Evolutionary conservation across 1,284 basidiomycete genomes (phyloP).

Genomic region (Cronartium quercuum): DNA sequence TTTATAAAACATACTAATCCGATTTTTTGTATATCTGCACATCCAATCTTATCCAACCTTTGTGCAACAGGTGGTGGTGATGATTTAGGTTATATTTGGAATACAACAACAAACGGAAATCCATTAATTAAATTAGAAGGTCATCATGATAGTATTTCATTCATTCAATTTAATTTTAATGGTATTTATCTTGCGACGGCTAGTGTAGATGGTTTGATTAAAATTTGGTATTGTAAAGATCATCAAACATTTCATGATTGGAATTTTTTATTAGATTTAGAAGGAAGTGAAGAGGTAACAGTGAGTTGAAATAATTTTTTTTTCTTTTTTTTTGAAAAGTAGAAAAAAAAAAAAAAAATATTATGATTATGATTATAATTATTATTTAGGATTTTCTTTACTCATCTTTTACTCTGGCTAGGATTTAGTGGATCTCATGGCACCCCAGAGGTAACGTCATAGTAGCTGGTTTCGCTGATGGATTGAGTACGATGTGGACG

Average conservation of each 20-base stretch:
- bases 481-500: constrained; percentile 98
- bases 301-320: constrained; percentile 54
- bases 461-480: constrained; percentile 84
- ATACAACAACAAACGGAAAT: constrained; percentile 68
- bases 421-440: constrained; percentile 78
- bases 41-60: constrained; percentile 65
- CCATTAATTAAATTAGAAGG: constrained; percentile 76
- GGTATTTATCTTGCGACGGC: constrained; percentile 90
- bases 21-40: constrained; percentile 76
- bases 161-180: constrained; percentile 72
- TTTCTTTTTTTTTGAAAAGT: not conserved
- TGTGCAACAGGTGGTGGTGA: constrained; percentile 92
- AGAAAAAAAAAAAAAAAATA: too few relatives aligned
- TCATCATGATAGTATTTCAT: constrained; percentile 84
- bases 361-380: too few relatives aligned
- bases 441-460: constrained; percentile 88
- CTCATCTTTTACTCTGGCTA: constrained; percentile 3
- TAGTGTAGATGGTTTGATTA: constrained; percentile 92
- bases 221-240: constrained; percentile 64
- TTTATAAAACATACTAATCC: constrained; percentile 53
- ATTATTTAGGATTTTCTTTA: not conserved
- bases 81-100: constrained; percentile 89
- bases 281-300: constrained; percentile 90
- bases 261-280: constrained; percentile 86
- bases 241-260: constrained; percentile 63